These are phyloP conservation scores for Fraxinus baroniana DNA, from an alignment of 305 asterid species.

Conservation along the genomic window DNA sequence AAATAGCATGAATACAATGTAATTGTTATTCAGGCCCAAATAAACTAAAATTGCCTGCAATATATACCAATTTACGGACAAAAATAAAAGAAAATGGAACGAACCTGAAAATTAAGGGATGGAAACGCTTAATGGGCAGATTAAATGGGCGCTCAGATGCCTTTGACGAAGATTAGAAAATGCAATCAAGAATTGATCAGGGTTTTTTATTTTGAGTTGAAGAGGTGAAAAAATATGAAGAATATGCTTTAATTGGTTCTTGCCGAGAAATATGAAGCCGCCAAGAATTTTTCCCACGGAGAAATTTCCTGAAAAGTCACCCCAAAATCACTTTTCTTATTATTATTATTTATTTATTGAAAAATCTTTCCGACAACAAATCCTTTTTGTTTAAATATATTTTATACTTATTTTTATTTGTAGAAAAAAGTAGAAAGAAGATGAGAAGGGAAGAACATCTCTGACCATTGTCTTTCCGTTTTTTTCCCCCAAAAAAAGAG, in stretches of 20 bases:
- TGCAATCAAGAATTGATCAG: constrained; percentile 26
- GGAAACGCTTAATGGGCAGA: constrained; percentile 10
- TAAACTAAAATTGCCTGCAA: constrained; percentile 24
- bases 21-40: constrained; percentile 6
- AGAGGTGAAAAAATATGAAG: constrained; percentile 17
- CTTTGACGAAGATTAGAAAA: constrained; percentile 15
- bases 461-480: constrained; percentile 22
- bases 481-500: background rate
- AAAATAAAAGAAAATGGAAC: background rate
- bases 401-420: constrained; percentile 7
- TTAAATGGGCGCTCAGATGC: constrained; percentile 19
- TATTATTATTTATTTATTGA: constrained; percentile 3
- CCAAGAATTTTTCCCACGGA: background rate
- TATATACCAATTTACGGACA: background rate
- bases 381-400: constrained; percentile 2
- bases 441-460: background rate
- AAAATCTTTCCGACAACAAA: constrained; percentile 20
- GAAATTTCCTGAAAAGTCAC: background rate
- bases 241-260: constrained; percentile 33
- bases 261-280: constrained; percentile 26
- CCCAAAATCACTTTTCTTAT: constrained; percentile 13
- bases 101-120: constrained; percentile 29
- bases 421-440: background rate
- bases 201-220: constrained; percentile 26
- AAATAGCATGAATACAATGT: constrained; percentile 1